These are phyloP conservation scores for Andrographis paniculata DNA, from an alignment of 305 asterid species.

Conservation along the genomic window DNA sequence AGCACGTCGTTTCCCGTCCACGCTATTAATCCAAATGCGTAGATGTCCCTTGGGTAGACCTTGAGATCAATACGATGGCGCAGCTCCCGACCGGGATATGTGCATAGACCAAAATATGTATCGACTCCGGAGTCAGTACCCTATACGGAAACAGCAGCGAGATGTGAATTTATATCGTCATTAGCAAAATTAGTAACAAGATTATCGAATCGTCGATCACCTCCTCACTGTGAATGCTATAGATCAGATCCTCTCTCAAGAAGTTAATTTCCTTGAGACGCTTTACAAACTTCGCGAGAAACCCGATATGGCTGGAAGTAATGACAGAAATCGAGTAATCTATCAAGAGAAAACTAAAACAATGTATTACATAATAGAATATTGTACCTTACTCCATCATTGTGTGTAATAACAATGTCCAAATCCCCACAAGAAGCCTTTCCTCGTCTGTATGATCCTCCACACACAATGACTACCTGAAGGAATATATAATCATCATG, in stretches of 20 bases:
- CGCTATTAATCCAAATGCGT: constrained; percentile 91
- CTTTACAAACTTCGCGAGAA: constrained; percentile 69
- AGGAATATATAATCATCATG: constrained; percentile 15
- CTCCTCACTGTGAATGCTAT: constrained; percentile 86
- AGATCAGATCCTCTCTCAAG: constrained; percentile 78
- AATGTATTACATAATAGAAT: constrained; percentile 10
- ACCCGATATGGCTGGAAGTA: constrained; percentile 65
- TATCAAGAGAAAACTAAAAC: constrained; percentile 16
- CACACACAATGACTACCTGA: constrained; percentile 72
- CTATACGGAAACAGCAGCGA: constrained; percentile 24
- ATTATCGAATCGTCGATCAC: constrained; percentile 26
- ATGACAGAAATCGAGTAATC: constrained; percentile 21
- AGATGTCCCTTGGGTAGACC: constrained; percentile 88
- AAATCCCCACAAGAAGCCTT: constrained; percentile 92
- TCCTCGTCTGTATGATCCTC: constrained; percentile 98
- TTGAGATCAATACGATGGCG: constrained; percentile 88
- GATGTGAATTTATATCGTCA: too few relatives aligned
- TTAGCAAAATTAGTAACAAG: constrained; percentile 4
- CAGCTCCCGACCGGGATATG: constrained; percentile 75
- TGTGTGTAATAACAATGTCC: constrained; percentile 85
- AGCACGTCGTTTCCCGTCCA: constrained; percentile 98
- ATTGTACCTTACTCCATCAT: constrained; percentile 75
- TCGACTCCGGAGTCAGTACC: constrained; percentile 88
- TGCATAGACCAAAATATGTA: constrained; percentile 93
- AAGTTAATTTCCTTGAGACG: constrained; percentile 63